Base-by-base conservation (phyloP, 169 alveolate species). In the Babesia ovata region DNA sequence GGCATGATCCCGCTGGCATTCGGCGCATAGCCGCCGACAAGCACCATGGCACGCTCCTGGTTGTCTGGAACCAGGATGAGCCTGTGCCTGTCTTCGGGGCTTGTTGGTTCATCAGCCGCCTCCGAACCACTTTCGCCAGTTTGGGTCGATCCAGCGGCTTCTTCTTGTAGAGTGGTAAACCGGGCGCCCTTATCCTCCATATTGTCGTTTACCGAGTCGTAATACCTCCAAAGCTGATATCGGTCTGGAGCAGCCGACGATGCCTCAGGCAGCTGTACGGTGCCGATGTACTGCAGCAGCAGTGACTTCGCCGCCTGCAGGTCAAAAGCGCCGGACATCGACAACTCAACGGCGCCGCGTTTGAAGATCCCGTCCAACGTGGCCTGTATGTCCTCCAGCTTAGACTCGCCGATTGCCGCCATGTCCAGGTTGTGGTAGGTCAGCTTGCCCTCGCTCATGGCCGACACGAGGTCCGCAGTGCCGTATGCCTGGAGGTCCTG, bases 21-120 rank as follows among this genome's bases (percentile, higher is more conserved):
- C 45, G 94, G 91, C 24, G 94, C 93, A 66, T 82, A 82, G 54
- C 95, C 95, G 48, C 86, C 92, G 58, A 90, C 76, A 28, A 87
- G 87, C 48, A 92, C 91, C 60, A 92, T 78, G 17, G 94, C 95
- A 19, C 92, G 92, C 57, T 89, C 90, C 77, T 91, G 92, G 65
- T 87, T 89, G 54, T 92, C 95, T 9, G 82, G 75, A 29, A 89
- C 72, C 65, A 69, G 57, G 16, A 86, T 86, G 44, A 82, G 81
- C 33, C 84, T 53, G 49, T 60, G 63, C 46, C 77, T 73, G 36
- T 85, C 79, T 49, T 66, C 78, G 39, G 39, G 39, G 39, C 39
- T 33, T 46, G 75, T 52, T 0, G 45, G 49, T 2, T 46, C 22
- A 6, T 28, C 58, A 4, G 49, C 0, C 45, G 26, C 39, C 44